phyloP scores from a whole-genome alignment of 257 asterid species.

The Solanum pennellii region DNA sequence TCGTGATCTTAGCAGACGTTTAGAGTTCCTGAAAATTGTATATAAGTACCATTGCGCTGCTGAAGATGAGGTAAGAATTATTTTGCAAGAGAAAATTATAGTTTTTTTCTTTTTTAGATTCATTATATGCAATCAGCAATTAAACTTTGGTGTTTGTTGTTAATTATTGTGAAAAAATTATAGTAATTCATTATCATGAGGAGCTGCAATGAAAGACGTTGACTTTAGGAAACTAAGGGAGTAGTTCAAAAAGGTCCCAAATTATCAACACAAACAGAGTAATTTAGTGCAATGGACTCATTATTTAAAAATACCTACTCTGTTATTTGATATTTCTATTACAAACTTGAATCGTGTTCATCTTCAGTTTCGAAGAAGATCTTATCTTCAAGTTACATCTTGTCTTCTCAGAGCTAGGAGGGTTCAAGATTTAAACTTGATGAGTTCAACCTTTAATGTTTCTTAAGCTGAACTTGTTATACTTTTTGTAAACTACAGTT shows the following conservation, averaged over 20 bases:
- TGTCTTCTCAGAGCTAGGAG: not conserved
- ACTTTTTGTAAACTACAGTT: not conserved
- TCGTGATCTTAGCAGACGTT: slow-evolving; percentile 37
- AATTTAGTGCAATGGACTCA: not conserved
- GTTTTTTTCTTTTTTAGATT: not conserved
- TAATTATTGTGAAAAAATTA: not conserved
- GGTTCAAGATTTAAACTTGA: not conserved
- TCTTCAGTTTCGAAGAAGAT: not conserved
- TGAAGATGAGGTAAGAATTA: slow-evolving; percentile 68
- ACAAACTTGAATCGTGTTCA: not conserved
- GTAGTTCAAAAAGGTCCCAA: not conserved
- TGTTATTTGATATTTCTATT: not conserved
- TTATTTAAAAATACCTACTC: not conserved
- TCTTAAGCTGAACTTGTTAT: not conserved
- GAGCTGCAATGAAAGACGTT: not conserved
- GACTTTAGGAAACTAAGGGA: not conserved
- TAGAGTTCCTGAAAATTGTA: slow-evolving; percentile 67
- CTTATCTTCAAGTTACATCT: not conserved
- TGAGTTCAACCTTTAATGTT: not conserved
- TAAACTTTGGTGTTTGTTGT: not conserved
- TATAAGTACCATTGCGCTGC: slow-evolving; percentile 62
- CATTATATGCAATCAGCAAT: not conserved
- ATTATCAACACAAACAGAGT: not conserved
- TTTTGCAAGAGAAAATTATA: not conserved
- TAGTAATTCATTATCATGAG: not conserved